phyloP scores from a whole-genome alignment of 2,329 filamentous ascomycete genomes.

The Aspergillus transmontanensis region DNA sequence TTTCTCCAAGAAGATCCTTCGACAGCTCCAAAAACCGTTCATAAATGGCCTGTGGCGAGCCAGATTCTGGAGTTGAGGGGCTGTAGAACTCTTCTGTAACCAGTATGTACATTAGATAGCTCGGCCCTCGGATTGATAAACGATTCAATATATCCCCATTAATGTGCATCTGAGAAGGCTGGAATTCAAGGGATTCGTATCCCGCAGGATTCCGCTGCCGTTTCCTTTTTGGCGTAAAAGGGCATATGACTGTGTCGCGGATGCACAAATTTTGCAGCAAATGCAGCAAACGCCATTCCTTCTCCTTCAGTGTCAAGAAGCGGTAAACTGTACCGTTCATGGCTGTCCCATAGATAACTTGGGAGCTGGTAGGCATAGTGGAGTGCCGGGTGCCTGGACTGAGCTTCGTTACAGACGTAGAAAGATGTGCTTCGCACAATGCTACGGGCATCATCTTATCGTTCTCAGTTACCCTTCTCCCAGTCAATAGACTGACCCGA shows the following conservation, averaged over 20 bases:
- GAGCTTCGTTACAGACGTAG: slow-evolving; percentile 38
- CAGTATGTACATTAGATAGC: slow-evolving; percentile 35
- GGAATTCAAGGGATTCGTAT: slow-evolving; percentile 45
- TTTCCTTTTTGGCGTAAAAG: slow-evolving; percentile 46
- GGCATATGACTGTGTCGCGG: slow-evolving; percentile 51
- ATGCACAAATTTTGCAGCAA: slow-evolving; percentile 72
- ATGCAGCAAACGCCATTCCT: slow-evolving; percentile 69
- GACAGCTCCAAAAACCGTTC: slow-evolving; percentile 54
- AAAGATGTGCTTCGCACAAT: slow-evolving; percentile 35
- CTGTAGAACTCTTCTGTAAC: slow-evolving; percentile 21
- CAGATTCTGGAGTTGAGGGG: slow-evolving; percentile 12
- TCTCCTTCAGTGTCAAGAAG: slow-evolving; percentile 65
- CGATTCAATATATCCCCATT: slow-evolving; percentile 67
- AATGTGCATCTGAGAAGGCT: slow-evolving; percentile 61
- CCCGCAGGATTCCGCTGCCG: slow-evolving; percentile 30
- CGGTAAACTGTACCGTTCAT: slow-evolving; percentile 71
- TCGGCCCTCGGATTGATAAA: slow-evolving; percentile 51
- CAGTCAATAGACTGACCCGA: slow-evolving; percentile 47
- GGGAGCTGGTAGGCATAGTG: slow-evolving; percentile 24
- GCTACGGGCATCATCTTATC: slow-evolving; percentile 35
- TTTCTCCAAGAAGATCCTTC: slow-evolving; percentile 49
- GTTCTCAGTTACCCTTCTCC: slow-evolving; percentile 24
- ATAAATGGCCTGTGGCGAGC: slow-evolving; percentile 24
- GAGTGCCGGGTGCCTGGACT: slow-evolving; percentile 20
- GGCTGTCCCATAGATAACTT: slow-evolving; percentile 65